These are phyloP conservation scores for Drechslerella stenobrocha DNA, from an alignment of 2,329 filamentous ascomycete genomes.

Conservation along the genomic window DNA sequence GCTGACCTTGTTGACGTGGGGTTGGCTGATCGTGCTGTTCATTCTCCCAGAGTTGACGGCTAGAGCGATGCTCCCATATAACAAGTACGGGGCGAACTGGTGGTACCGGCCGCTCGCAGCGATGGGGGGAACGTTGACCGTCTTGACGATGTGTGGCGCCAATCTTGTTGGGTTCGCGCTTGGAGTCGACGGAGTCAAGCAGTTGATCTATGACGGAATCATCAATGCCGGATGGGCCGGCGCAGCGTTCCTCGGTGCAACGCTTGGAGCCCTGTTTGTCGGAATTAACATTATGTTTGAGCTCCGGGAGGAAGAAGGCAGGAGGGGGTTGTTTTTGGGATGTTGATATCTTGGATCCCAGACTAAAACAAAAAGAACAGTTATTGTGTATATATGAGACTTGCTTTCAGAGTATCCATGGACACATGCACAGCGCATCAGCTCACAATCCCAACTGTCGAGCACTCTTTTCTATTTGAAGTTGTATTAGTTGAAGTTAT, in stretches of 20 bases:
- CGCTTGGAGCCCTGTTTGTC: slow-evolving; percentile 76
- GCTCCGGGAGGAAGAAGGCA: slow-evolving; percentile 78
- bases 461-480: too few species aligned
- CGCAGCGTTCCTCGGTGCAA: slow-evolving; percentile 70
- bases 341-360: slow-evolving; percentile 13
- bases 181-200: slow-evolving; percentile 81
- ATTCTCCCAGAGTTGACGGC: slow-evolving; percentile 84
- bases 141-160: slow-evolving; percentile 92
- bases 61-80: slow-evolving; percentile 70
- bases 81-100: slow-evolving; percentile 70
- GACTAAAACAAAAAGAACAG: slow-evolving; percentile 2
- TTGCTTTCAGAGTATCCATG: neutral
- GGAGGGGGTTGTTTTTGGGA: slow-evolving; percentile 68
- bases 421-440: too few species aligned
- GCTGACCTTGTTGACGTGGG: slow-evolving; percentile 87
- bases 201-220: slow-evolving; percentile 48
- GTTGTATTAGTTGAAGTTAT: too few species aligned
- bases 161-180: slow-evolving; percentile 95
- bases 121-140: slow-evolving; percentile 76
- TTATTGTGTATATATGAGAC: slow-evolving; percentile 19
- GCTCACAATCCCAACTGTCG: too few species aligned
- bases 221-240: slow-evolving; percentile 58
- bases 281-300: slow-evolving; percentile 97
- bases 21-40: slow-evolving; percentile 93
- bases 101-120: slow-evolving; percentile 79